Evolutionary conservation across 116 monocot genomes (phyloP), one percentile per base, ranked within the genome.

Genomic region (Cymodocea nodosa): DNA sequence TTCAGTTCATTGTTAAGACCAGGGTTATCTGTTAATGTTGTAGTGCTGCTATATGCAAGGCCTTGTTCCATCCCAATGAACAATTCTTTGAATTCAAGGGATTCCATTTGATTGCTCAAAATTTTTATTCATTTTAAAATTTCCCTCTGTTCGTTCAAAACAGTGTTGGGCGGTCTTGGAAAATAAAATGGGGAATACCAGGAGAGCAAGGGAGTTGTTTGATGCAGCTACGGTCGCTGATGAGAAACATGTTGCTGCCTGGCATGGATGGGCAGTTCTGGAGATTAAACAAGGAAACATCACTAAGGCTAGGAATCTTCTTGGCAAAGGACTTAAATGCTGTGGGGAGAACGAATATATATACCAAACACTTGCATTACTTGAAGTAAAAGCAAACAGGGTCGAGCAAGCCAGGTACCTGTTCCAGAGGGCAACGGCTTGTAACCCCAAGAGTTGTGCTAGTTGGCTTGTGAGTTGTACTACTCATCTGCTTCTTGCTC

Each of bases 91-190:
- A 44, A 44, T 8, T 44, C 44, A 44, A 44, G 44, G 44, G 8
- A 44, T 12, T 59, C 12, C 4, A 24, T 30, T 24, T 24, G 59
- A 7, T 59, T 24, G 25, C 25, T 59, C 2, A 30, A 24, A 24
- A 59, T 30, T 13, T 59, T 30, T 4, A 16, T 59, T 59, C 23
- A 59, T 59, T 59, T 59, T 59, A 59, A 59, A 16, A 25, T 59
- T 30, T 59, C 25, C 37, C 17, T 16, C 10, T 66, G 49, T 64
- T 23, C 10, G 23, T 22, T 15, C 40, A 15, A 68, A 55, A 58
- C 79, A 97, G 91, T 97, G 97, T 70, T 97, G 97, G 97, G 97
- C 97, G 59, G 84, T 97, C 61, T 70, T 97, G 65, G 97, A 97
- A 80, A 87, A 75, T 57, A 97, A 83, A 56, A 66, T 66, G 19